Conservation (phyloP, 371 early-diverging fungal species). For the Amoeboradix gromovi region DNA sequence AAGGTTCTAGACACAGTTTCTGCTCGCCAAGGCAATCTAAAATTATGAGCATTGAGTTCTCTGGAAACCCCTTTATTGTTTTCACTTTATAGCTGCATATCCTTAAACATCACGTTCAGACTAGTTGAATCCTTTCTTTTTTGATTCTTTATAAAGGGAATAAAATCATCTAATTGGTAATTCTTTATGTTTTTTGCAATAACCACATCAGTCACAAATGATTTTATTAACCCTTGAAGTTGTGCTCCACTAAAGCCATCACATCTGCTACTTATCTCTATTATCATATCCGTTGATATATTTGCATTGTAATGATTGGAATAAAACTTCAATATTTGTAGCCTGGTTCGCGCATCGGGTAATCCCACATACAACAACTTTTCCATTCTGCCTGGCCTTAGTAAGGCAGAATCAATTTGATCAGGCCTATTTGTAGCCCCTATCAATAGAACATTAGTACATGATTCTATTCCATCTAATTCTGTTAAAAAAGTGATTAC, state of each 20-base stretch:
- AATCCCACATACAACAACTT: not conserved
- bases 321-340: not conserved
- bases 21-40: too few relatives aligned
- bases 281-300: not conserved
- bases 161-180: too few relatives aligned
- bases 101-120: too few relatives aligned
- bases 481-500: not conserved
- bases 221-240: not conserved
- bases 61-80: too few relatives aligned
- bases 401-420: not conserved
- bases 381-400: not conserved
- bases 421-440: not conserved
- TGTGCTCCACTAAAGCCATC: not conserved
- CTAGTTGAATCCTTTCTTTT: too few relatives aligned
- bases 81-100: too few relatives aligned
- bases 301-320: not conserved
- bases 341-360: not conserved
- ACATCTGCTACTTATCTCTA: not conserved
- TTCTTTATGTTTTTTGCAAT: too few relatives aligned
- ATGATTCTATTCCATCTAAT: not conserved
- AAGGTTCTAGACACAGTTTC: too few relatives aligned
- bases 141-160: too few relatives aligned
- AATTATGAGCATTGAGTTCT: too few relatives aligned
- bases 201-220: not conserved
- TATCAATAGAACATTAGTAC: not conserved